These are phyloP conservation scores for Achaetomium macrosporum DNA, from an alignment of 2,329 filamentous ascomycete species.

Conservation along the genomic window DNA sequence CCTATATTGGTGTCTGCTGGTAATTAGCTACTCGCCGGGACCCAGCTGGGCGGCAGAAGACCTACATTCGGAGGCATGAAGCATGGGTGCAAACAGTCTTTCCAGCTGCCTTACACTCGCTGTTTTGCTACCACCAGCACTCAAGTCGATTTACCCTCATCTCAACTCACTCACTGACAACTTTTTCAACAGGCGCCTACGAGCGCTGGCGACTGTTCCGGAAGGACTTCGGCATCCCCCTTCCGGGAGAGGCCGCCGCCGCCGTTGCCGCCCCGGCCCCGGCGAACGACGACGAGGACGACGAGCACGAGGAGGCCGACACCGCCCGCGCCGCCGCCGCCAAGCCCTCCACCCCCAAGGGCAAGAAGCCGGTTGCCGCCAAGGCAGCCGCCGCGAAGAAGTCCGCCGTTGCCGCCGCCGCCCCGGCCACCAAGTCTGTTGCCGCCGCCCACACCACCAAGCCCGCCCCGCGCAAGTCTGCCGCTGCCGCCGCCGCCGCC, in stretches of 20 bases:
- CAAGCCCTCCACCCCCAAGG: neutral
- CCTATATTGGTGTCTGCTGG: no score
- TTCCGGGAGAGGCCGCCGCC: neutral
- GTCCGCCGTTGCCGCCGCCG: neutral
- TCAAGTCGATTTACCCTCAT: no score
- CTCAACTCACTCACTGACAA: neutral
- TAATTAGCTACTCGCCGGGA: no score
- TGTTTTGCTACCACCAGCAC: no score
- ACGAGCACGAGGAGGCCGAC: neutral
- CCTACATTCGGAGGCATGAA: no score
- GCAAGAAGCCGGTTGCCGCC: neutral
- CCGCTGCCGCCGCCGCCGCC: neutral
- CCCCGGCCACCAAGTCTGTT: no score
- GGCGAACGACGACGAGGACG: neutral
- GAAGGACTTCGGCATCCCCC: constrained; percentile 6
- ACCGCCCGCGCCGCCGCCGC: constrained; percentile 1
- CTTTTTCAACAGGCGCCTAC: constrained; percentile 5
- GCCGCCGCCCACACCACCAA: no score
- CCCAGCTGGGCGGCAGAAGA: no score
- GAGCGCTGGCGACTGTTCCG: constrained; percentile 18
- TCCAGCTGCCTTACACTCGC: neutral
- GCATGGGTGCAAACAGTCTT: no score
- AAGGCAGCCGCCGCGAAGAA: neutral
- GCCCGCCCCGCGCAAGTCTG: neutral
- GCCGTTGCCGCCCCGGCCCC: neutral